Evolutionary conservation across 345 rosid species (phyloP), one percentile per base, ranked within the genome.

Genomic region (Aethionema arabicum): DNA sequence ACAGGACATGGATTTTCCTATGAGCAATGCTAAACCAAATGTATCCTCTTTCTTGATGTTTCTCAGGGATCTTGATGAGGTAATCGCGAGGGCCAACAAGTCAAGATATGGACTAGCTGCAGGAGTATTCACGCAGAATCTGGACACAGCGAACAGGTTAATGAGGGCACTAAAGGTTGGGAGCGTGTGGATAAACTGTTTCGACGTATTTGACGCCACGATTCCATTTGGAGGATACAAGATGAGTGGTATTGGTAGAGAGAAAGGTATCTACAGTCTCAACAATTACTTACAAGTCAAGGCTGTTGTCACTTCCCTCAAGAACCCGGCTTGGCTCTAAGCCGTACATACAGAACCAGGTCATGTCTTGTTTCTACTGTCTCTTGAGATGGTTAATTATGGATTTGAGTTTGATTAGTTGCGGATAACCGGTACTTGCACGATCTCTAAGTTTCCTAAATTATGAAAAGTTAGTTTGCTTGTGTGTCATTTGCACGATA

Each of bases 201-300:
- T 56, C 6, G 91, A 92, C 65, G 52, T 78, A 30, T 80, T 92
- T 32, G 97, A 92, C 76, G 86, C 88, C 9, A 78, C 91, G 0
- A 78, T 89, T 65, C 98, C 98, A 32, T 89, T 92, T 62, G 98
- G 96, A 8, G 98, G 98, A 35, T 92, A 77, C 76, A 92, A 92
- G 77, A 87, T 87, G 95, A 92, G 95, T 57, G 98, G 98, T 4
- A 72, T 70, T 0, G 97, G 98, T 7, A 85, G 97, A 72, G 98
- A 89, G 73, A 89, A 92, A 77, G 90, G 98, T 21, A 66, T 83
- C 33, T 84, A 92, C 74, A 67, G 91, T 65, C 96, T 89, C 44
- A 67, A 0, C 61, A 84, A 77, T 70, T 92, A 89, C 83, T 76
- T 87, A 87, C 99, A 92, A 79, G 82, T 90, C 36, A 92, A 92